A percentile compares a stretch with the other conserved stretches of the same genome.
Evolutionary conservation across 2,329 filamentous ascomycete genomes (phyloP).

Genomic region (Fusarium tjaetaba): DNA sequence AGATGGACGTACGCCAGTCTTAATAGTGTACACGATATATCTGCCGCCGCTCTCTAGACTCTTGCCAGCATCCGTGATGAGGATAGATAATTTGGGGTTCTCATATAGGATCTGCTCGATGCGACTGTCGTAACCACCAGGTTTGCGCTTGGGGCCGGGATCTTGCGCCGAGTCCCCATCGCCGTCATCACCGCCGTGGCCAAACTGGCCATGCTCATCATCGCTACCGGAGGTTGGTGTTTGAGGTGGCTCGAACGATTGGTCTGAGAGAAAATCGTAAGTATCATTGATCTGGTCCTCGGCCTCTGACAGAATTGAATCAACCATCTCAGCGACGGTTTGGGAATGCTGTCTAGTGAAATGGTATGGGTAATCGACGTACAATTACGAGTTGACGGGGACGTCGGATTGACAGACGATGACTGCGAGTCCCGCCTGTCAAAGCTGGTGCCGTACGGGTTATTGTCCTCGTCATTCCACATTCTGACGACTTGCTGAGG

Average conservation of each 20-base stretch:
- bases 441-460: constrained; percentile 92
- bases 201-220: constrained; percentile 58
- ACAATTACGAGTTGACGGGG: constrained; percentile 68
- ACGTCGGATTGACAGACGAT: constrained; percentile 73
- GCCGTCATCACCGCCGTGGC: constrained; percentile 56
- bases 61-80: constrained; percentile 96
- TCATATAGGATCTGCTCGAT: constrained; percentile 98
- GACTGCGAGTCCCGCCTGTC: constrained; percentile 84
- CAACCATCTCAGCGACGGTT: constrained; percentile 1
- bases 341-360: neutral
- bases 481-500: constrained; percentile 58
- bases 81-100: constrained; percentile 86
- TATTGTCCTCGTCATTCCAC: constrained; percentile 99
- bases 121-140: constrained; percentile 90
- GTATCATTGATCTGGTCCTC: constrained; percentile 14
- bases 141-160: constrained; percentile 70
- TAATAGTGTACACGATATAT: constrained; percentile 97
- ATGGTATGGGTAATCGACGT: constrained; percentile 49
- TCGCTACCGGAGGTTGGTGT: constrained; percentile 78
- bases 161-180: constrained; percentile 57
- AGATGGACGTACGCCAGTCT: constrained; percentile 77
- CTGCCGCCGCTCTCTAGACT: constrained; percentile 90
- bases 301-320: neutral
- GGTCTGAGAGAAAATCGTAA: constrained; percentile 41
- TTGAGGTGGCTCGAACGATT: constrained; percentile 70